These are phyloP conservation scores for Wallacemonas sp. DNA, from an alignment of 208 protist genomes.

Conservation along the genomic window DNA sequence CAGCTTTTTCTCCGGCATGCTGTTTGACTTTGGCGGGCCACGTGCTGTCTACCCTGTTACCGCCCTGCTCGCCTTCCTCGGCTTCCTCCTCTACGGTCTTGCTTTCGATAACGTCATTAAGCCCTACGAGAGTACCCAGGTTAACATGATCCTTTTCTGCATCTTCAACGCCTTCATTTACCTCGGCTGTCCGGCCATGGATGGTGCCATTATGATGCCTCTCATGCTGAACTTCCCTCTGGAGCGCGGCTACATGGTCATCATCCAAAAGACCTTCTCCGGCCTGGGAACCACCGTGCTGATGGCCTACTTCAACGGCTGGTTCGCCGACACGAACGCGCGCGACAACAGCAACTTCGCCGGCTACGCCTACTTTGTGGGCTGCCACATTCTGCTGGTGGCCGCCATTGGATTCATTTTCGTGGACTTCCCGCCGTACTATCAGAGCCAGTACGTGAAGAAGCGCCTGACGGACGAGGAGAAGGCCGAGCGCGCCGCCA, in stretches of 20 bases:
- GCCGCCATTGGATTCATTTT: constrained; percentile 41
- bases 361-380: constrained; percentile 68
- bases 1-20: constrained; percentile 60
- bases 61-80: constrained; percentile 46
- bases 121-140: constrained; percentile 25
- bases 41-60: constrained; percentile 48
- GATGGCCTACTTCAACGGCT: constrained; percentile 81
- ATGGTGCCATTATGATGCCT: constrained; percentile 69
- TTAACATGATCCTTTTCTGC: constrained; percentile 54
- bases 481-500: constrained; percentile 41
- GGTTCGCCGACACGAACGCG: constrained; percentile 44
- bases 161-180: constrained; percentile 71
- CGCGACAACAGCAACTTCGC: constrained; percentile 46
- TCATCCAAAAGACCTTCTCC: constrained; percentile 82
- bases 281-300: constrained; percentile 78
- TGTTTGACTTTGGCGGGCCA: constrained; percentile 77
- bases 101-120: constrained; percentile 61
- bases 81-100: constrained; percentile 71
- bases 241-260: constrained; percentile 73
- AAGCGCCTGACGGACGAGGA: constrained; percentile 43
- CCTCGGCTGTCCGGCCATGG: constrained; percentile 61
- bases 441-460: constrained; percentile 42
- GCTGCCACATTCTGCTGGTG: constrained; percentile 37
- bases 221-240: constrained; percentile 85
- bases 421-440: constrained; percentile 68